A percentile compares a stretch with the other conserved stretches of the same genome.
Evolutionary conservation across 2,329 filamentous ascomycete species (phyloP).

Genomic region (Ambrosiella xylebori): DNA sequence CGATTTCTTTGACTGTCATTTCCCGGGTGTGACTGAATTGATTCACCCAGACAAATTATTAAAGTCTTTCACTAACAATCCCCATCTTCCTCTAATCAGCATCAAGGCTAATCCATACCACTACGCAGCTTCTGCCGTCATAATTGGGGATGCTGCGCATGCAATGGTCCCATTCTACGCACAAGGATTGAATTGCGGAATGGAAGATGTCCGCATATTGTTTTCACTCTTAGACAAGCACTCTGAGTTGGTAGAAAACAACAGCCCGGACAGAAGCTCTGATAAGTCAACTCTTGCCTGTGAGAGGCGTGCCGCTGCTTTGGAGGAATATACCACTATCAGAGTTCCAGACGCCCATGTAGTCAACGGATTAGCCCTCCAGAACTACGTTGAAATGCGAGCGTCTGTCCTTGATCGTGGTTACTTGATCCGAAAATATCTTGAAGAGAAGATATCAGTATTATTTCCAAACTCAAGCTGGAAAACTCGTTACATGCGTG

Average conservation of each 20-base stretch:
- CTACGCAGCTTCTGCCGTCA: conserved; percentile 57
- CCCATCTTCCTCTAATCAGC: conserved; percentile 80
- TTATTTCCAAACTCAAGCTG: conserved; percentile 66
- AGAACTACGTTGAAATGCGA: conserved; percentile 92
- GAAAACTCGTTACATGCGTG: conserved; percentile 79
- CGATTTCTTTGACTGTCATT: conserved; percentile 63
- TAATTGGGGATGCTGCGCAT: conserved; percentile 86
- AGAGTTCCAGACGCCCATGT: conserved; percentile 66
- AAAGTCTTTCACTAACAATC: conserved; percentile 61
- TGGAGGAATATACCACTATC: conserved; percentile 57
- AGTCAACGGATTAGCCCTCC: conserved; percentile 79
- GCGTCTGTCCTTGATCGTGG: conserved; percentile 59
- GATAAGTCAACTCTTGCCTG: conserved; percentile 27
- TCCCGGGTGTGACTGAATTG: conserved; percentile 65
- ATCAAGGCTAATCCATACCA: conserved; percentile 89
- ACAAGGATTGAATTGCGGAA: conserved; percentile 90
- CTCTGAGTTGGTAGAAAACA: conserved; percentile 27
- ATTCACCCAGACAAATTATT: conserved; percentile 52
- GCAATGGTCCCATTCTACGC: conserved; percentile 98
- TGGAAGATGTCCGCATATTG: conserved; percentile 82
- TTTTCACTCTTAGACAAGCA: conserved; percentile 67
- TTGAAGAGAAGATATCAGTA: conserved; percentile 70
- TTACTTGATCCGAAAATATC: conserved; percentile 65
- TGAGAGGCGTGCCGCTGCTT: conserved; percentile 43
- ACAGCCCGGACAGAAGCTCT: conserved; percentile 22